Evolutionary conservation across 306 rosid species (phyloP).

Genomic region (Ceratonia siliqua): DNA sequence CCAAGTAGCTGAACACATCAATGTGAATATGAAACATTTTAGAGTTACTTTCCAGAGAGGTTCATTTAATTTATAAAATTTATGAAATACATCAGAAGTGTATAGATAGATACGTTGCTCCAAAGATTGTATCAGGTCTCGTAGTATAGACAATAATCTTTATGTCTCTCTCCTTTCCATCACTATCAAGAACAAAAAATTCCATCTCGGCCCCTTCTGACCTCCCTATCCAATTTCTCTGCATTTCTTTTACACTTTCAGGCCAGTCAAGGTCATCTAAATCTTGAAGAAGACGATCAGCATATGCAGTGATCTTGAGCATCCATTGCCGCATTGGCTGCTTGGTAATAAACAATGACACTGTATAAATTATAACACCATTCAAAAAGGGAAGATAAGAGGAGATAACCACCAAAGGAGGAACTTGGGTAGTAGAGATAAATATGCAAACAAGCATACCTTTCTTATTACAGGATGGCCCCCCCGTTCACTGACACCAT

Average conservation of each 20-base stretch:
- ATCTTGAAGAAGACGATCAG: slow-evolving; percentile 97
- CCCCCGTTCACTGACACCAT: slow-evolving; percentile 96
- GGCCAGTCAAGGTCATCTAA: slow-evolving; percentile 96
- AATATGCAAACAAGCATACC: slow-evolving; percentile 43
- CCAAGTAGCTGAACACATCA: slow-evolving; percentile 71
- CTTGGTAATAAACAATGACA: slow-evolving; percentile 89
- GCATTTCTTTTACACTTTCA: slow-evolving; percentile 96
- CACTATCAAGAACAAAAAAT: slow-evolving; percentile 65
- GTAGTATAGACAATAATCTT: slow-evolving; percentile 82
- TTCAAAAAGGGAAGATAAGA: slow-evolving; percentile 50
- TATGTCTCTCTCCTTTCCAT: slow-evolving; percentile 68
- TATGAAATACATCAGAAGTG: slow-evolving; percentile 34
- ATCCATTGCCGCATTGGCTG: slow-evolving; percentile 99
- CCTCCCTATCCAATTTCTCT: slow-evolving; percentile 98
- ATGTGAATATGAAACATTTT: slow-evolving; percentile 25
- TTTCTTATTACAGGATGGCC: slow-evolving; percentile 94
- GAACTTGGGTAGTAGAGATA: slow-evolving; percentile 21
- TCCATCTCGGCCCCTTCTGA: slow-evolving; percentile 97
- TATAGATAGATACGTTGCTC: slow-evolving; percentile 81
- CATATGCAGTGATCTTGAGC: slow-evolving; percentile 98
- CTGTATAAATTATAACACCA: slow-evolving; percentile 75
- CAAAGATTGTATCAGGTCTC: slow-evolving; percentile 96
- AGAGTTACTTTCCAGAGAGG: slow-evolving; percentile 22
- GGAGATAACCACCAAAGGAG: slow-evolving; percentile 26
- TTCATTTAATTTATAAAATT: slow-evolving; percentile 30